These are phyloP conservation scores for Lagenidium giganteum DNA, from an alignment of 352 stramenopile species.

Conservation along the genomic window DNA sequence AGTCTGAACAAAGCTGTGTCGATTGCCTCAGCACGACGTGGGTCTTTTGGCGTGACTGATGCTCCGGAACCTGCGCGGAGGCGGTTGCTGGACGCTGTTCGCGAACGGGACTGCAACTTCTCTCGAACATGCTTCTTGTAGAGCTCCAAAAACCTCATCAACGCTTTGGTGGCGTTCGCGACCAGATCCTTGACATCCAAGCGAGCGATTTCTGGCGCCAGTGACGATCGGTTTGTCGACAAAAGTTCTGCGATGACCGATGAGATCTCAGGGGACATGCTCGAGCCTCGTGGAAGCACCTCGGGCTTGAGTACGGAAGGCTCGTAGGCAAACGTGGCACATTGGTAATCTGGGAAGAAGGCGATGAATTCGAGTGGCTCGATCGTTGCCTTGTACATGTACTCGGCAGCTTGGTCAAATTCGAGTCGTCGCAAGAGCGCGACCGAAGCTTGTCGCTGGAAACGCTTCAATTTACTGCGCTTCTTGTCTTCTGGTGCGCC, in stretches of 20 bases:
- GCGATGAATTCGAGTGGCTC: constrained; percentile 84
- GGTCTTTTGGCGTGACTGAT: constrained; percentile 71
- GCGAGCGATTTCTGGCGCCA: constrained; percentile 60
- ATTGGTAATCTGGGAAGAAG: constrained; percentile 83
- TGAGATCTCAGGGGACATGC: constrained; percentile 68
- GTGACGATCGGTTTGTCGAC: constrained; percentile 27
- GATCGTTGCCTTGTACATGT: constrained; percentile 83
- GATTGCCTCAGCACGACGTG: constrained; percentile 73
- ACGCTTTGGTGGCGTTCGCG: constrained; percentile 50
- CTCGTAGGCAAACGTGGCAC: constrained; percentile 79
- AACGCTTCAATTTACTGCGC: constrained; percentile 85
- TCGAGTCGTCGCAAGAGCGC: constrained; percentile 72
- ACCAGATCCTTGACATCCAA: constrained; percentile 51
- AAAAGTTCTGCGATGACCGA: constrained; percentile 75
- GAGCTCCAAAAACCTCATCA: constrained; percentile 77
- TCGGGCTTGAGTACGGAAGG: constrained; percentile 78
- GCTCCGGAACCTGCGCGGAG: too few relatives aligned
- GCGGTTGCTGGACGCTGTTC: constrained; percentile 3
- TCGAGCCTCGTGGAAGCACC: constrained; percentile 69
- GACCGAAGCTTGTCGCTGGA: constrained; percentile 80
- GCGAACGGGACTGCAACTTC: constrained; percentile 25
- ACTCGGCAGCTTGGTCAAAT: constrained; percentile 71
- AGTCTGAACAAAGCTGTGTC: constrained; percentile 81
- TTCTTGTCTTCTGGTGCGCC: constrained; percentile 76
- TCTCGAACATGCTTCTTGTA: constrained; percentile 85